phyloP scores from a whole-genome alignment of 164 flowering plant genomes.

The Piper longum region DNA sequence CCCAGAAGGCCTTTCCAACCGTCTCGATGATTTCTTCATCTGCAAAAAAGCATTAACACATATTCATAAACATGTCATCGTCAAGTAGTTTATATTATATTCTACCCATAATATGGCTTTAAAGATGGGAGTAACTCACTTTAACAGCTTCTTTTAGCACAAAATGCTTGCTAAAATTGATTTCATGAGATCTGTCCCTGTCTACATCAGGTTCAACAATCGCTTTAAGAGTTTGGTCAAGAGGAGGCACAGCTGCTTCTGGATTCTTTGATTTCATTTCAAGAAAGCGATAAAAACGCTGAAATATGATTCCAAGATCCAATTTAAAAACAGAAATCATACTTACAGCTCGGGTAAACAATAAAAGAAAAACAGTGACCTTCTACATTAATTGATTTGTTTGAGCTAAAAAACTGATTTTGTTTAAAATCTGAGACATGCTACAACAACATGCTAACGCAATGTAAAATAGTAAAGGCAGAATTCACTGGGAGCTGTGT shows the following conservation, averaged over 20 bases:
- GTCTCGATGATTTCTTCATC: conserved; percentile 59
- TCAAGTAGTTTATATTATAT: no score
- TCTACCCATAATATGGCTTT: no score
- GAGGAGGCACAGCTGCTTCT: conserved; percentile 72
- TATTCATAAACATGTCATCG: not conserved
- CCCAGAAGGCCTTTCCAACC: conserved; percentile 46
- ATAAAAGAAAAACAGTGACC: not conserved
- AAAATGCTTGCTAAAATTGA: conserved; percentile 39
- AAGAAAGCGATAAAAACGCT: conserved; percentile 68
- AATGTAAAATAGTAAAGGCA: not conserved
- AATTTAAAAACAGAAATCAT: conserved; percentile 1
- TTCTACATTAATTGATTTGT: not conserved
- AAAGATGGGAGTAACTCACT: conserved; percentile 21
- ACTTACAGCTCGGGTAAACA: not conserved
- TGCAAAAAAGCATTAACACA: conserved; percentile 15
- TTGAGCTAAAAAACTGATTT: not conserved
- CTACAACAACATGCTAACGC: not conserved
- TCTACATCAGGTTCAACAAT: conserved; percentile 72
- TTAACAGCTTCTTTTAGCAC: conserved; percentile 72
- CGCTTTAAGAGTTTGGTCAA: conserved; percentile 61
- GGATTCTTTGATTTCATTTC: conserved; percentile 67
- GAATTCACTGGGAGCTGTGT: no score
- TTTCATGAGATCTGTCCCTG: conserved; percentile 33
- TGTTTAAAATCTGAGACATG: not conserved
- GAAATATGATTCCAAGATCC: conserved; percentile 7